These are phyloP conservation scores for Rutstroemia sp. DNA, from an alignment of 2,329 filamentous ascomycete genomes.

Conservation along the genomic window DNA sequence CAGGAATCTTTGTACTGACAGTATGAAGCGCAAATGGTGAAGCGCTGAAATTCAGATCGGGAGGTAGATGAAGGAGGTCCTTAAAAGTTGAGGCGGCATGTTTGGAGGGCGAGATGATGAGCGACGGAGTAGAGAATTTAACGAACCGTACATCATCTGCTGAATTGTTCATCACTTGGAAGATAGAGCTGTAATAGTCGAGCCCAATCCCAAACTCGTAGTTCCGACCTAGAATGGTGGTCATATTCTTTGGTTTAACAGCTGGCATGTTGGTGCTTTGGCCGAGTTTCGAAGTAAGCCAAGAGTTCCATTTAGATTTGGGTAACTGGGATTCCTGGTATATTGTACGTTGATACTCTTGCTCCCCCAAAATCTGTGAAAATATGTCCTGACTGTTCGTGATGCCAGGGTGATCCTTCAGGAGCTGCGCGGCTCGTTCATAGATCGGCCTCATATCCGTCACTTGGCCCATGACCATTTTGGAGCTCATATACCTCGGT, in stretches of 20 bases:
- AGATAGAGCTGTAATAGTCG: background rate
- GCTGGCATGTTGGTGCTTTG: background rate
- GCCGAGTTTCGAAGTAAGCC: background rate
- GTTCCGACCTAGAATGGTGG: background rate
- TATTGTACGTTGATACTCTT: constrained; percentile 40
- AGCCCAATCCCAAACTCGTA: background rate
- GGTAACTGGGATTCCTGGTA: background rate
- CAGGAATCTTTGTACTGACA: background rate
- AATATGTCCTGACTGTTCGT: constrained; percentile 27
- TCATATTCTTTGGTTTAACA: background rate
- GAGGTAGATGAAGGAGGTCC: background rate
- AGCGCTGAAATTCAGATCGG: background rate
- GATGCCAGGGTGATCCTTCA: background rate
- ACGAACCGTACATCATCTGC: background rate
- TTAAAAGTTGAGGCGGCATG: background rate
- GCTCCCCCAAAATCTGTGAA: constrained; percentile 43
- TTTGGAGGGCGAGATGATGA: background rate
- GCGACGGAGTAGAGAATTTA: background rate
- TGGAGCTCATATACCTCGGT: constrained; percentile 42
- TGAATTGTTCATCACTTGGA: background rate
- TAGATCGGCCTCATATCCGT: constrained; percentile 41
- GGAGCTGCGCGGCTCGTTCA: constrained; percentile 24
- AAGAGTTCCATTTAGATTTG: background rate
- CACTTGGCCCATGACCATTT: constrained; percentile 43
- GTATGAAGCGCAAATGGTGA: background rate